Conservation (phyloP, 192 early-diverging fungal species). For the Gonapodya sp. region DNA sequence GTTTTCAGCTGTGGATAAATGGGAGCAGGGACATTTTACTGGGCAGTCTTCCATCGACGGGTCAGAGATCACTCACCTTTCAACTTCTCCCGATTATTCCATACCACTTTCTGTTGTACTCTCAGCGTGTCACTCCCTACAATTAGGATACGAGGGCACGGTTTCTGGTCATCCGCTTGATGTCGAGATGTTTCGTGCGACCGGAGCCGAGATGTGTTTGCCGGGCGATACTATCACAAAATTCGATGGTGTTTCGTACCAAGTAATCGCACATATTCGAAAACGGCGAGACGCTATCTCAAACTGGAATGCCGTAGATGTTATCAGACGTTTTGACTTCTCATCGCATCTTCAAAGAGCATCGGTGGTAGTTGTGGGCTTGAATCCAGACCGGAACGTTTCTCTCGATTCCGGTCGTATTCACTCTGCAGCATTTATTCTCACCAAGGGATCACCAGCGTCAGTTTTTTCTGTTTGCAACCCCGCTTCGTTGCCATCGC, state of each 20-base stretch:
- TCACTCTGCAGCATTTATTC: not conserved
- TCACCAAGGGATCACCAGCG: not conserved
- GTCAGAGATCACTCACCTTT: not conserved
- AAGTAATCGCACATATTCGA: not conserved
- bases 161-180: constrained; percentile 50
- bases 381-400: not conserved
- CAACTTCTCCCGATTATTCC: not conserved
- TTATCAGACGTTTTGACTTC: not conserved
- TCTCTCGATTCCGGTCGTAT: not conserved
- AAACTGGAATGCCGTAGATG: not conserved
- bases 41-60: not conserved
- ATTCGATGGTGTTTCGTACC: not conserved
- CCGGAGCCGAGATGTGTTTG: constrained; percentile 17
- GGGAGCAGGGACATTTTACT: not conserved
- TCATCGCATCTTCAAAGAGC: not conserved
- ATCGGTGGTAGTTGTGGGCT: not conserved
- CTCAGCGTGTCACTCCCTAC: not conserved
- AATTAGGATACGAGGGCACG: not conserved
- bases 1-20: not conserved
- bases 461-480: constrained; percentile 1
- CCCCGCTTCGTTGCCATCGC: constrained; percentile 32
- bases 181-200: constrained; percentile 63
- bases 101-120: not conserved
- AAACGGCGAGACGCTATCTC: not conserved
- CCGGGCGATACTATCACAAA: not conserved